Evolutionary conservation across 2,329 filamentous ascomycete species (phyloP).

Genomic region (Colletotrichum acutatum): DNA sequence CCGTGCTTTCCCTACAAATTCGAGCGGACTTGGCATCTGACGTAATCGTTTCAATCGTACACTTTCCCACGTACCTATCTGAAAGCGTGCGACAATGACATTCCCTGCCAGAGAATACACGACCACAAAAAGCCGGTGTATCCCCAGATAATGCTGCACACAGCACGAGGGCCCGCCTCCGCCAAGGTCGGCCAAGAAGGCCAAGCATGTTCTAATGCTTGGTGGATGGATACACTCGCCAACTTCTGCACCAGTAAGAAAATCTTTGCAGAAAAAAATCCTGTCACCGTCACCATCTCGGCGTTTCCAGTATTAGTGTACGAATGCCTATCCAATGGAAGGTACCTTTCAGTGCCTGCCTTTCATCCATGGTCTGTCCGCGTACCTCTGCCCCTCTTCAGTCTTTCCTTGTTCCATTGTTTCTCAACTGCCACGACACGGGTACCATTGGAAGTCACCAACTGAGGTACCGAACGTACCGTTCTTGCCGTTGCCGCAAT

Average conservation of each 20-base stretch:
- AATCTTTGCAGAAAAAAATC: neutral
- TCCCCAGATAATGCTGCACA: neutral
- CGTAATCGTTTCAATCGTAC: neutral
- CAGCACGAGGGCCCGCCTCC: neutral
- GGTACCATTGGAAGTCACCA: too few species aligned
- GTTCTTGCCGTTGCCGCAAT: neutral
- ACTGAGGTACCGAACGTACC: too few species aligned
- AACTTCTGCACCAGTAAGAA: neutral
- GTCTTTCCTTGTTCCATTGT: neutral
- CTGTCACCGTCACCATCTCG: neutral
- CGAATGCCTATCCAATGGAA: too few species aligned
- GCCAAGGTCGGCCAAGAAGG: constrained; percentile 17
- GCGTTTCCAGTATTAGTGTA: too few species aligned
- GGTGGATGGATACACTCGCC: neutral
- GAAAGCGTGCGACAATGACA: neutral
- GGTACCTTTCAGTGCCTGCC: too few species aligned
- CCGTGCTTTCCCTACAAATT: neutral
- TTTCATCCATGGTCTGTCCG: neutral
- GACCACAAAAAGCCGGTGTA: neutral
- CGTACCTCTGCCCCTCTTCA: neutral
- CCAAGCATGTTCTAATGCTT: constrained; percentile 23
- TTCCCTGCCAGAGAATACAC: neutral
- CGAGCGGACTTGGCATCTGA: neutral
- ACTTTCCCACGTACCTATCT: neutral
- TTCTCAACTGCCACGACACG: neutral